These are phyloP conservation scores for Coemansia guatemalensis DNA, from an alignment of 192 early-diverging fungal species.

Conservation along the genomic window DNA sequence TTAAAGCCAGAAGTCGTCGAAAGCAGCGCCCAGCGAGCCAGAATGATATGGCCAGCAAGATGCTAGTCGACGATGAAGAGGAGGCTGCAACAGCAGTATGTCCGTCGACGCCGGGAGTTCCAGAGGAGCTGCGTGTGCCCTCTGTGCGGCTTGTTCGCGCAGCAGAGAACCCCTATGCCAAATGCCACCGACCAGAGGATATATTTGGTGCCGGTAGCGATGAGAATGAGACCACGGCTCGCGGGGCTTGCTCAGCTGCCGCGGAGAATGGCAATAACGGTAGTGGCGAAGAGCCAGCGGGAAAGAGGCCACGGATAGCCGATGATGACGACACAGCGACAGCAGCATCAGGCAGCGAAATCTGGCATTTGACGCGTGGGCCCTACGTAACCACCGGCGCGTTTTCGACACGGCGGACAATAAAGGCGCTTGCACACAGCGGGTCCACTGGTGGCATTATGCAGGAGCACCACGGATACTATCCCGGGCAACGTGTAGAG, in stretches of 20 bases:
- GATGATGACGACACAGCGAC: background rate
- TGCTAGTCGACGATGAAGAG: background rate
- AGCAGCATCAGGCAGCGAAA: conserved; percentile 11
- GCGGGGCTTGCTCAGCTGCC: background rate
- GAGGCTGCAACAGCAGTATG: background rate
- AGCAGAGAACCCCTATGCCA: conserved; percentile 40
- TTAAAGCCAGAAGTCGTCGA: conserved; percentile 15
- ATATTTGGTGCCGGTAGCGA: conserved; percentile 10
- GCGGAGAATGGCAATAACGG: too few relatives aligned
- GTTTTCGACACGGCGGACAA: conserved; percentile 44
- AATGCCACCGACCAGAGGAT: conserved; percentile 9
- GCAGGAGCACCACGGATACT: conserved; percentile 49
- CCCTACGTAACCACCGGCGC: conserved; percentile 52
- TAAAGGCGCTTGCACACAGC: conserved; percentile 45
- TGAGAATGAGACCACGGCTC: background rate
- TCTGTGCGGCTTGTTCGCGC: conserved; percentile 20
- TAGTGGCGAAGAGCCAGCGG: background rate
- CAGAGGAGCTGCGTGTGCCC: conserved; percentile 39
- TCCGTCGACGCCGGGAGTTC: conserved; percentile 15
- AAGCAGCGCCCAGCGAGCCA: background rate
- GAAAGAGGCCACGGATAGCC: background rate
- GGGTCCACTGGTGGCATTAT: conserved; percentile 51
- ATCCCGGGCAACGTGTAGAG: conserved; percentile 48
- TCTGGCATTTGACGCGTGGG: conserved; percentile 40
- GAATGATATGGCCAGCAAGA: background rate